These are phyloP conservation scores for Mycothermus thermophilus DNA, from an alignment of 495 filamentous ascomycete genomes.

Conservation along the genomic window DNA sequence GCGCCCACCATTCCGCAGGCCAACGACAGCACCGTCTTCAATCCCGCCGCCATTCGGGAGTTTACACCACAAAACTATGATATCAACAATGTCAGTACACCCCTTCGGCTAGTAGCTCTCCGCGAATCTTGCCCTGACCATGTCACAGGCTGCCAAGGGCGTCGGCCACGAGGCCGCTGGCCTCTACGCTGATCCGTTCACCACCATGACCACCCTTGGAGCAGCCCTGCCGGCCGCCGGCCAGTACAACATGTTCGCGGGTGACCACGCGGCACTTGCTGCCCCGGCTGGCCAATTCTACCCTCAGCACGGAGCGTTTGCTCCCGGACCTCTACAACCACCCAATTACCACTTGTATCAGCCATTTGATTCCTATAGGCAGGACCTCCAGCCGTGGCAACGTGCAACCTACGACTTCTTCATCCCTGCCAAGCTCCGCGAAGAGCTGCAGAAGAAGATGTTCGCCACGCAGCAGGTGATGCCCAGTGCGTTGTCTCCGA, in stretches of 20 bases:
- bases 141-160: slow-evolving; percentile 14
- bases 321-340: slow-evolving; percentile 49
- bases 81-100: too few relatives aligned
- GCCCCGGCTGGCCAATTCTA: slow-evolving; percentile 41
- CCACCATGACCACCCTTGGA: slow-evolving; percentile 37
- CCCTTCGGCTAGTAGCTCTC: too few relatives aligned
- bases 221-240: slow-evolving; percentile 35
- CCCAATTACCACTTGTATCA: slow-evolving; percentile 90
- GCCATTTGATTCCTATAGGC: slow-evolving; percentile 66
- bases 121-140: too few relatives aligned
- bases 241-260: slow-evolving; percentile 53
- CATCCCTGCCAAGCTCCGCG: slow-evolving; percentile 66
- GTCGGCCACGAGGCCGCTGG: slow-evolving; percentile 9
- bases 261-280: slow-evolving; percentile 36
- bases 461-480: slow-evolving; percentile 76
- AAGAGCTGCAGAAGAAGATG: slow-evolving; percentile 78
- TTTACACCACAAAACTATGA: slow-evolving; percentile 73
- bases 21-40: slow-evolving; percentile 29
- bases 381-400: slow-evolving; percentile 69
- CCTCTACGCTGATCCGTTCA: slow-evolving; percentile 45
- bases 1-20: slow-evolving; percentile 24
- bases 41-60: slow-evolving; percentile 51
- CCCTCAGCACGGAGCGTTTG: slow-evolving; percentile 21
- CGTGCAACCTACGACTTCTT: slow-evolving; percentile 80
- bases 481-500: slow-evolving; percentile 44